Conservation (phyloP, 78 protist species). For the Capsaspora owczarzaki region DNA sequence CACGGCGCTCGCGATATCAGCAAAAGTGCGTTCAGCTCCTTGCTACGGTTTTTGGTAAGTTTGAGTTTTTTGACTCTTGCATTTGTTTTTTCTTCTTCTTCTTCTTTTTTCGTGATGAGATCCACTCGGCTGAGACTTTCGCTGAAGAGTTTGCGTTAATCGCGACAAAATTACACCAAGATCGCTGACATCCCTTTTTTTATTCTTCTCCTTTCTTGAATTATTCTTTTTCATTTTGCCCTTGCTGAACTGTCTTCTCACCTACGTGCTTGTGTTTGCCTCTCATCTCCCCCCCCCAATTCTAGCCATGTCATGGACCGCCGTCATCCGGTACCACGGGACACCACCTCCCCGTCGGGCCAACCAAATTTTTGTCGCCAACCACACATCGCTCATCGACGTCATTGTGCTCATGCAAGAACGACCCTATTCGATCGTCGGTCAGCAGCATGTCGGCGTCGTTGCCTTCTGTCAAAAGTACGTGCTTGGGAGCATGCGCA, state of each 20-base stretch:
- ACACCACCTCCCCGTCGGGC: slow-evolving; percentile 13
- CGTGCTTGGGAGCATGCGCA: slow-evolving; percentile 46
- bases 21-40: neutral
- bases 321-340: slow-evolving; percentile 41
- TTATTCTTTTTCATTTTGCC: neutral
- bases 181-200: too few species aligned
- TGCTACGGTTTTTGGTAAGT: neutral
- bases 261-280: neutral
- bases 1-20: neutral
- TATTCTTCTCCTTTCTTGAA: too few species aligned
- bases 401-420: slow-evolving; percentile 45
- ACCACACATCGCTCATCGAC: slow-evolving; percentile 80
- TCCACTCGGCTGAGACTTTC: too few species aligned
- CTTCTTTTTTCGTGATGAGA: too few species aligned
- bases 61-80: neutral
- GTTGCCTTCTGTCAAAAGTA: slow-evolving; percentile 71
- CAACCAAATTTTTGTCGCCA: slow-evolving; percentile 70
- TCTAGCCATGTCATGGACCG: neutral
- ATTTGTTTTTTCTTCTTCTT: neutral
- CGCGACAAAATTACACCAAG: too few species aligned
- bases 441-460: slow-evolving; percentile 71
- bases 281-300: too few species aligned
- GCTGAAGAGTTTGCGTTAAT: too few species aligned
- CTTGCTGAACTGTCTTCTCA: neutral
- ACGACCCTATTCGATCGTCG: slow-evolving; percentile 45